Base-by-base conservation (phyloP, 2,329 filamentous ascomycete species). In the Eurotiales sp. region DNA sequence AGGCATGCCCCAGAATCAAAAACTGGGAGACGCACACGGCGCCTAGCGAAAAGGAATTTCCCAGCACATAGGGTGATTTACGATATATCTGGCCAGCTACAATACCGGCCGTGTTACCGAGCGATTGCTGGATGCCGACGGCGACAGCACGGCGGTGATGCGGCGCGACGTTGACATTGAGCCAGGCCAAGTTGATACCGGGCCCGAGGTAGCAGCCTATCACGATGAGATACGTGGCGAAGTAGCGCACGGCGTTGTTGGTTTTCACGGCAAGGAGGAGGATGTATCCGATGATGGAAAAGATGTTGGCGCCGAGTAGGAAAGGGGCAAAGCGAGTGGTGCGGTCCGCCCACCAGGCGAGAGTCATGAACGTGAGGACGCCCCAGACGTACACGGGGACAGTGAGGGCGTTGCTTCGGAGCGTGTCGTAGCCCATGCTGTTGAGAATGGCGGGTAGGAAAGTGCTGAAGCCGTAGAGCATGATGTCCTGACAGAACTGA, bases 391-490 rank as follows among this genome's bases (percentile, higher is more conserved):
- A 82, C n/a, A 82, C 77, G 0, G 80, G 80, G 1, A 82, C 77
- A 3, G 78, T 82, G 29, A 82, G 65, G 30, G 77, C 74, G 51
- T 83, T 77, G 10, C 75, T 73, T 56, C 77, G 67, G 17, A 81
- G 65, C n/a, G 70, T 71, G 32, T 69, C 63, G 58, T 79, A 81
- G 2, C 78, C 77, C 62, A 81, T 75, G 27, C 69, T 70, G 37
- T 72, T 68, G 43, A 83, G 68, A 56, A 84, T 82, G 1, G 75
- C 75, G 2, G 81, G 81, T 3, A 82, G 64, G 59, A 83, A 83
- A 8, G 78, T 82, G 56, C 73, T 77, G 62, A 82, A 81, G n/a
- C 78, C 79, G 58, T 80, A 82, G 0, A 79, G 67, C 39, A 78
- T 63, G 22, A 77, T 76, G 52, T 79, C 75, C 52, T 77, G 72